Evolutionary conservation across 2,329 filamentous ascomycete species (phyloP).

Genomic region (Rutstroemia sp.): DNA sequence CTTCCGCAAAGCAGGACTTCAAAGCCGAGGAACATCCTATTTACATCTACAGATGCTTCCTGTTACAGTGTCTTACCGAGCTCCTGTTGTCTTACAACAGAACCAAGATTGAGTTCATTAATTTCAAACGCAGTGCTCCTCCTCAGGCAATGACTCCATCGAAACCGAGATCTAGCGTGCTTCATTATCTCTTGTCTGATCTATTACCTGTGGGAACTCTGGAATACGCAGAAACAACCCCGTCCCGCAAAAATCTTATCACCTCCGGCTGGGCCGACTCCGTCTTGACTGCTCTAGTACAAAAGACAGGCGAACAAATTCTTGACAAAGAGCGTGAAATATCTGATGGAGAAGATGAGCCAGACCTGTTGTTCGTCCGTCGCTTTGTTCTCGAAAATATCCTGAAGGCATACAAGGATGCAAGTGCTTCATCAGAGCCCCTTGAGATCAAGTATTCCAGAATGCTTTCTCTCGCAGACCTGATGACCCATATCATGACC

Average conservation of each 20-base stretch:
- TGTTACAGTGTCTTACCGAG: constrained; percentile 87
- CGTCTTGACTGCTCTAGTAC: constrained; percentile 77
- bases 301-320: constrained; percentile 75
- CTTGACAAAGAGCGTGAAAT: constrained; percentile 48
- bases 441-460: constrained; percentile 82
- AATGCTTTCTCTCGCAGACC: constrained; percentile 78
- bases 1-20: constrained; percentile 69
- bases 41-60: constrained; percentile 92
- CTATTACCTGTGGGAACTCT: constrained; percentile 58
- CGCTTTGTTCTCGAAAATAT: constrained; percentile 93
- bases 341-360: constrained; percentile 66
- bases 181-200: constrained; percentile 88
- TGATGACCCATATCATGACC: constrained; percentile 88
- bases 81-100: constrained; percentile 86
- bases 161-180: constrained; percentile 83
- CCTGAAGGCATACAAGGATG: constrained; percentile 85
- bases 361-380: constrained; percentile 83
- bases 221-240: constrained; percentile 65
- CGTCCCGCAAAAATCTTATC: constrained; percentile 75
- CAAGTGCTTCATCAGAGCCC: constrained; percentile 68
- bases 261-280: constrained; percentile 83
- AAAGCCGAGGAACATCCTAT: constrained; percentile 91
- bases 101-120: constrained; percentile 97
- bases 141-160: constrained; percentile 76
- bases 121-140: constrained; percentile 89